Conservation (phyloP, 2,329 filamentous ascomycete genomes). For the Orbilia javanica region DNA sequence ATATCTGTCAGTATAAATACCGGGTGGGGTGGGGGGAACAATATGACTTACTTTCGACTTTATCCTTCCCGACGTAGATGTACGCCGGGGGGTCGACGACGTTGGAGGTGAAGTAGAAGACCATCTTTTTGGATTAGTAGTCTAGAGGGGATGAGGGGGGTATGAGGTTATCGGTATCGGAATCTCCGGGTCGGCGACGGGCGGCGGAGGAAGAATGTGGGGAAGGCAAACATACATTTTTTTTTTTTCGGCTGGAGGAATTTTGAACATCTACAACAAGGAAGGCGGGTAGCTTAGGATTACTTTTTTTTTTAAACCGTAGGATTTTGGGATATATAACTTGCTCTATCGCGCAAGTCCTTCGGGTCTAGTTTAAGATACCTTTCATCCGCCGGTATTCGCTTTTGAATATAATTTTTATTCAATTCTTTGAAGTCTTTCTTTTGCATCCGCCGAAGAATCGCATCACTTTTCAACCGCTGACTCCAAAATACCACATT, state of each 20-base stretch:
- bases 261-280: background rate
- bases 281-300: background rate
- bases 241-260: background rate
- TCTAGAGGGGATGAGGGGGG: background rate
- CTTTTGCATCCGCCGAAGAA: background rate
- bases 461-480: background rate
- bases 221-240: conserved; percentile 14
- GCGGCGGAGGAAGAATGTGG: conserved; percentile 10
- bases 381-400: background rate
- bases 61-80: conserved; percentile 98
- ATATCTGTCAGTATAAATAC: conserved; percentile 5
- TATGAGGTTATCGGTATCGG: background rate
- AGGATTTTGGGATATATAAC: background rate
- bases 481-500: conserved; percentile 28
- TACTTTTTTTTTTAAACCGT: background rate
- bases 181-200: background rate
- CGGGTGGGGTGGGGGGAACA: background rate
- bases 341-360: too few species aligned
- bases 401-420: too few species aligned
- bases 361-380: too few species aligned
- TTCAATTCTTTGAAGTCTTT: too few species aligned
- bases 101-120: conserved; percentile 94
- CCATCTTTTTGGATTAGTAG: conserved; percentile 75
- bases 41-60: conserved; percentile 83
- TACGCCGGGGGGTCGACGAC: conserved; percentile 84